These are phyloP conservation scores for Rhizomucor pusillus DNA, from an alignment of 371 early-diverging fungal species.

Conservation along the genomic window DNA sequence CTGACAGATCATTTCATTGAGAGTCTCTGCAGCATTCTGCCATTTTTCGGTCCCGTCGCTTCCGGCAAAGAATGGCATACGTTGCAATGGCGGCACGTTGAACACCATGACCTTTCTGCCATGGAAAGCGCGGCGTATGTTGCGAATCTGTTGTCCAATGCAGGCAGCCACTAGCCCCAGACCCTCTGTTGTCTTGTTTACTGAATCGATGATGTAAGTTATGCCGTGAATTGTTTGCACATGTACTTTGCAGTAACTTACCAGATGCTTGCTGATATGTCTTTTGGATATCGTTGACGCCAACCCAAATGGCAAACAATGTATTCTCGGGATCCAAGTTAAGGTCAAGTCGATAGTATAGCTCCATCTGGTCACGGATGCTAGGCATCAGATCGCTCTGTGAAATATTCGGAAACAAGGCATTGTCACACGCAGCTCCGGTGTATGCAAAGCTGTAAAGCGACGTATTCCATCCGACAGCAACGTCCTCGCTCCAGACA, in stretches of 20 bases:
- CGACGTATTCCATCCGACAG: slow-evolving; percentile 40
- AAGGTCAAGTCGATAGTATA: slow-evolving; percentile 30
- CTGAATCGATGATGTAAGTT: not conserved
- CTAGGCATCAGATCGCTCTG: slow-evolving; percentile 28
- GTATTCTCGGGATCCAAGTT: slow-evolving; percentile 36
- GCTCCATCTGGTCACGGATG: slow-evolving; percentile 42
- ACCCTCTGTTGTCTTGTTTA: slow-evolving; percentile 11
- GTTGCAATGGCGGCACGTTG: slow-evolving; percentile 36
- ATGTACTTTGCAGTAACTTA: slow-evolving; percentile 14
- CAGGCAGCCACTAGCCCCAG: slow-evolving; percentile 23
- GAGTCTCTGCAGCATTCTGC: slow-evolving; percentile 23
- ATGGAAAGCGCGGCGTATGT: slow-evolving; percentile 27
- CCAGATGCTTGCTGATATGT: slow-evolving; percentile 13
- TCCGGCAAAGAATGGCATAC: slow-evolving; percentile 35
- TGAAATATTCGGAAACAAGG: slow-evolving; percentile 20
- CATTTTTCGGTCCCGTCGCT: slow-evolving; percentile 10
- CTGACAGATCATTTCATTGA: slow-evolving; percentile 27
- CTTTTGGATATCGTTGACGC: slow-evolving; percentile 35
- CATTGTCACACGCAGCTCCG: slow-evolving; percentile 41
- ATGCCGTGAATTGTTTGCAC: not conserved
- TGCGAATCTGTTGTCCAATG: slow-evolving; percentile 29
- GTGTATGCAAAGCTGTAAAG: slow-evolving; percentile 43
- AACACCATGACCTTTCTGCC: slow-evolving; percentile 33
- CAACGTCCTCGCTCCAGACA: slow-evolving; percentile 44
- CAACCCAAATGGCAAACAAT: slow-evolving; percentile 48